Evolutionary conservation across 352 stramenopile genomes (phyloP), one percentile per base, ranked within the genome.

Genomic region (Thalassiosira ordinaria): DNA sequence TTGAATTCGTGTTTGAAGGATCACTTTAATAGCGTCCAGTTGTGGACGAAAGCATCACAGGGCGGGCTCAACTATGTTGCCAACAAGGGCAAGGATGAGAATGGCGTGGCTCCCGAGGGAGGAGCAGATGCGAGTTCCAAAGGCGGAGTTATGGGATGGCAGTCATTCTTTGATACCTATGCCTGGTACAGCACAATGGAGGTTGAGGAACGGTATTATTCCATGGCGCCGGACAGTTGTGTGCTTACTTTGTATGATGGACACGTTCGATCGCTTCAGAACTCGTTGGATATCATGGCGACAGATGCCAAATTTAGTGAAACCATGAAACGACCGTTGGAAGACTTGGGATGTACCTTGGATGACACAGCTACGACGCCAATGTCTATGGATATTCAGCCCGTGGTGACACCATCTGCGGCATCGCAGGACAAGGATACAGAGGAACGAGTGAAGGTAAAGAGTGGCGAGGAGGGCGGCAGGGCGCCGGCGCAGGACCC

Each of bases 161-260:
- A 92, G 74, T 75, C 53, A 14, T 94, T 94, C 55, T 94, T 94
- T 73, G 89, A 94, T 41, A 60, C 77, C 1, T 80, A 90, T 76
- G 89, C 84, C 8, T 94, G 91, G 46, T 76, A 76, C 52, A 82
- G 84, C 16, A 84, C 89, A 8, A 90, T 92, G 83, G 89, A 91
- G 80, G 80, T 92, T 8, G 89, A 94, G 65, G 80, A 87, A 31
- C 70, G 73, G 13, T 94, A 91, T 57, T 94, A 92, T 63, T 67
- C 89, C 9, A 85, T 94, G 63, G 80, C 76, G 44, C 76, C 85
- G 1, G 86, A 92, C 60, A 92, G 87, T 72, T 94, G 89, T 61
- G 87, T 90, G 7, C 59, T 94, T 7, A 86, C 89, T 29, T 70
- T 94, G 0, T 91, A 91, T 61, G 89, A 94, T 73, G 89, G 89